Conservation (phyloP, 352 stramenopile species). For the Hyaloperonospora arabidopsidis region DNA sequence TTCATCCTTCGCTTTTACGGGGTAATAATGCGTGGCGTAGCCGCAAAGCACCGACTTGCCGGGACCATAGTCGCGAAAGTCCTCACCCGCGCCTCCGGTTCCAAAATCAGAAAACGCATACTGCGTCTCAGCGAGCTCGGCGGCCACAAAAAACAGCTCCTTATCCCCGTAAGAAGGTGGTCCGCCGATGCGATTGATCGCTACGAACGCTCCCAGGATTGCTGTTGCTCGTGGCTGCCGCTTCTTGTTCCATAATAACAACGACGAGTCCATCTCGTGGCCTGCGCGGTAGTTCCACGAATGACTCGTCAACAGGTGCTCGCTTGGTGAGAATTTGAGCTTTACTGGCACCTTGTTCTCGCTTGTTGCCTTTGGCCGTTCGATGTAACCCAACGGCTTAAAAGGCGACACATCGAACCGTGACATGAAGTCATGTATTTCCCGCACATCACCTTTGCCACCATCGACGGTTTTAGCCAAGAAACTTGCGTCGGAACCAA, state of each 20-base stretch:
- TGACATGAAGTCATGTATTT: constrained; percentile 33
- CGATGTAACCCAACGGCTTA: no score
- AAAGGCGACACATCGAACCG: constrained; percentile 32
- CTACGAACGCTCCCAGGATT: constrained; percentile 15
- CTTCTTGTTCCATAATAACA: no score
- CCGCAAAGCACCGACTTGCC: constrained; percentile 38
- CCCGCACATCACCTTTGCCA: constrained; percentile 8
- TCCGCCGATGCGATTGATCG: constrained; percentile 16
- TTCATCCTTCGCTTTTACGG: constrained; percentile 16
- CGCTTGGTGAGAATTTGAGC: no score
- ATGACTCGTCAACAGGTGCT: constrained; percentile 26
- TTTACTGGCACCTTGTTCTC: no score
- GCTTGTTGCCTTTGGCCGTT: not conserved
- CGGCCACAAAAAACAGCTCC: constrained; percentile 34
- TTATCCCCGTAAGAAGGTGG: constrained; percentile 44
- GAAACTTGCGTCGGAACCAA: constrained; percentile 30
- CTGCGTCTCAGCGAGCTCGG: constrained; percentile 13
- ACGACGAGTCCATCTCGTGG: constrained; percentile 16
- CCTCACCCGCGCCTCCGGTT: constrained; percentile 36
- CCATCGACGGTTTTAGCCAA: constrained; percentile 12
- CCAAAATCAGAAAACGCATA: constrained; percentile 36
- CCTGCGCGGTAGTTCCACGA: constrained; percentile 32
- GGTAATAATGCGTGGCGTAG: constrained; percentile 43
- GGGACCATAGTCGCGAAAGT: constrained; percentile 18
- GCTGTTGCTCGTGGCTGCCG: no score